Evolutionary conservation across 208 protist genomes (phyloP).

Genomic region (Porcisia hertigi): DNA sequence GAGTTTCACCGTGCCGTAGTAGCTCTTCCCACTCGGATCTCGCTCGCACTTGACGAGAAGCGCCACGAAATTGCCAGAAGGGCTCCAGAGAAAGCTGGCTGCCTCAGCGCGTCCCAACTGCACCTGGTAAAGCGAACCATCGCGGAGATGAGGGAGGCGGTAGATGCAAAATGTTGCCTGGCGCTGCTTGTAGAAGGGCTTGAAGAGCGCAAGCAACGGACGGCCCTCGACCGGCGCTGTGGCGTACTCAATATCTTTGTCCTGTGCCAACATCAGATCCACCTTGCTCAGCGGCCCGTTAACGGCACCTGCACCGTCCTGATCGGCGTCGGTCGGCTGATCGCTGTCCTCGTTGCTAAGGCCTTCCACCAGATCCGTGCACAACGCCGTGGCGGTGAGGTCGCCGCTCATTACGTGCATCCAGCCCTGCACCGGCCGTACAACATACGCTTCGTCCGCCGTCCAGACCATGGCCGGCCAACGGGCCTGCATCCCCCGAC

Average conservation of each 20-base stretch:
- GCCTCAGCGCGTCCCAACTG: conserved; percentile 75
- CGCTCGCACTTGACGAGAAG: conserved; percentile 80
- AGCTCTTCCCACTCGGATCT: conserved; percentile 85
- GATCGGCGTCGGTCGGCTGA: not conserved
- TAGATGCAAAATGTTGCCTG: conserved; percentile 66
- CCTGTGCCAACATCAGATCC: conserved; percentile 75
- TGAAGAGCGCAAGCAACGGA: conserved; percentile 80
- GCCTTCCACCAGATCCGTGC: conserved; percentile 12
- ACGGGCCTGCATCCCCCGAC: conserved; percentile 72
- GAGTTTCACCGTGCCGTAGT: conserved; percentile 85
- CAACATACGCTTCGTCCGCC: conserved; percentile 56
- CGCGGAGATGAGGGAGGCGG: conserved; percentile 74
- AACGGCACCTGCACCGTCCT: not conserved
- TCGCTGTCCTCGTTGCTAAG: conserved; percentile 8
- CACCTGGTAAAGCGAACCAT: conserved; percentile 61
- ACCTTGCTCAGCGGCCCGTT: conserved; percentile 58
- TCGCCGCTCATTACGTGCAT: conserved; percentile 73
- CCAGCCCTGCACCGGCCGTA: conserved; percentile 72
- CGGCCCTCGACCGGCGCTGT: conserved; percentile 47
- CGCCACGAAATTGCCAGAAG: conserved; percentile 63
- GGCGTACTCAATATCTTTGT: conserved; percentile 79
- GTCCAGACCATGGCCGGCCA: conserved; percentile 86
- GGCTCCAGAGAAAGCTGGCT: conserved; percentile 66
- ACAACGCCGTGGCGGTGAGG: conserved; percentile 17
- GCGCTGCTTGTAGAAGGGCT: conserved; percentile 79